Base-by-base conservation (phyloP, 192 early-diverging fungal genomes). In the Podila epigama region DNA sequence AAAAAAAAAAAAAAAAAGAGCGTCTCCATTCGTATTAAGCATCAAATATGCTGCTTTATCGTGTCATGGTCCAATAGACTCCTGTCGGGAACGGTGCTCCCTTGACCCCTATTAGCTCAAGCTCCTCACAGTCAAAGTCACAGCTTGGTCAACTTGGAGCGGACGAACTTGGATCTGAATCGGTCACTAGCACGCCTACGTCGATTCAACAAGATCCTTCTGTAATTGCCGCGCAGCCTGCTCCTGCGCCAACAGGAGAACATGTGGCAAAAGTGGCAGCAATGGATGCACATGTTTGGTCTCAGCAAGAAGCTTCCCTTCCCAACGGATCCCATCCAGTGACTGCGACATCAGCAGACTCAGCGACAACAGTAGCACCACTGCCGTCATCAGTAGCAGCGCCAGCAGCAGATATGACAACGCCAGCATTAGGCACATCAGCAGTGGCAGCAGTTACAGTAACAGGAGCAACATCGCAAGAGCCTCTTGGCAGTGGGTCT, bases 141-240 rank as follows among this genome's bases (percentile, higher is more conserved):
- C 44, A 48, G n/a, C n/a, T n/a, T 5, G 18, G 7, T 20, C 20
- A 18, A 22, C 25, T 10, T 48, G 25, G 15, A 22, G 44, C 44
- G 25, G 44, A 22, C 7, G n/a, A 48, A 34, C 64, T 13, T 28
- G 15, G 44, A 40, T 29, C 40, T 18, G 29, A 56, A 51, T 7
- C 48, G 22, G n/a, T 25, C 10, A n/a, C 48, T 3, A 9, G 44
- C n/a, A 20, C 44, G 11, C 16, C 44, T 2, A 10, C 20, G n/a
- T 48, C 25, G 44, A n/a, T n/a, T n/a, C n/a, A n/a, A n/a, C 44
- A 48, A 10, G 73, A 77, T 29, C 61, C 73, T 0, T 77, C 66
- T 18, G 55, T 77, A 59, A 60, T 77, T 31, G 41, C 73, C 25
- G 41, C 58, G 31, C 65, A 67, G 32, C 29, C 72, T 4, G 68